Evolutionary conservation across 352 stramenopile species (phyloP).

Genomic region (Pythium vanterpoolii): DNA sequence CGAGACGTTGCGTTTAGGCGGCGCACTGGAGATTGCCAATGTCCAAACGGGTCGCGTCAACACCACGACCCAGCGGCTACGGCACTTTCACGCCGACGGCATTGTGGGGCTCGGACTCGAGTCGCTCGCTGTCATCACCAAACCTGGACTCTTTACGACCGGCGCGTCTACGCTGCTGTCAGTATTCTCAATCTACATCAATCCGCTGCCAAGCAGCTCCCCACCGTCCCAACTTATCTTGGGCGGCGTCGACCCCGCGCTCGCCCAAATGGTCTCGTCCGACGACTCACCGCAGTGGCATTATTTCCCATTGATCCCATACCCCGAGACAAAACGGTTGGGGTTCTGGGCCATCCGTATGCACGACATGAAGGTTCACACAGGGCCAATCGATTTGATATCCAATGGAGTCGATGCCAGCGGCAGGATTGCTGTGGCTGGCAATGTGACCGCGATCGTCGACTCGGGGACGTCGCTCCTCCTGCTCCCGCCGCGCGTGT

Average conservation of each 20-base stretch:
- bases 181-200: slow-evolving; percentile 69
- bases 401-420: too few species aligned
- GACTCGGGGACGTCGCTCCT: slow-evolving; percentile 69
- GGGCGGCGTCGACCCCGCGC: slow-evolving; percentile 41
- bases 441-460: slow-evolving; percentile 40
- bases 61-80: slow-evolving; percentile 39
- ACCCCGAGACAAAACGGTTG: slow-evolving; percentile 25
- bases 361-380: slow-evolving; percentile 29
- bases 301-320: slow-evolving; percentile 44
- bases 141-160: slow-evolving; percentile 35
- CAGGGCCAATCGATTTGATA: too few species aligned
- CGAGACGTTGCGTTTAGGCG: slow-evolving; percentile 44
- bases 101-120: slow-evolving; percentile 62
- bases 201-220: slow-evolving; percentile 37
- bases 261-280: slow-evolving; percentile 24
- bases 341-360: slow-evolving; percentile 63
- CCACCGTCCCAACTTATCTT: slow-evolving; percentile 57
- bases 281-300: slow-evolving; percentile 32
- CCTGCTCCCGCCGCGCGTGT: slow-evolving; percentile 42
- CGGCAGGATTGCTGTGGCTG: slow-evolving; percentile 5
- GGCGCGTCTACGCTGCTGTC: slow-evolving; percentile 24
- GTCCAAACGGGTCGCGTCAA: slow-evolving; percentile 51
- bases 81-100: slow-evolving; percentile 55
- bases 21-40: slow-evolving; percentile 26
- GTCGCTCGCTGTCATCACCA: slow-evolving; percentile 53